These are phyloP conservation scores for Phycomyces blakesleeanus DNA, from an alignment of 192 early-diverging fungal species.

Conservation along the genomic window DNA sequence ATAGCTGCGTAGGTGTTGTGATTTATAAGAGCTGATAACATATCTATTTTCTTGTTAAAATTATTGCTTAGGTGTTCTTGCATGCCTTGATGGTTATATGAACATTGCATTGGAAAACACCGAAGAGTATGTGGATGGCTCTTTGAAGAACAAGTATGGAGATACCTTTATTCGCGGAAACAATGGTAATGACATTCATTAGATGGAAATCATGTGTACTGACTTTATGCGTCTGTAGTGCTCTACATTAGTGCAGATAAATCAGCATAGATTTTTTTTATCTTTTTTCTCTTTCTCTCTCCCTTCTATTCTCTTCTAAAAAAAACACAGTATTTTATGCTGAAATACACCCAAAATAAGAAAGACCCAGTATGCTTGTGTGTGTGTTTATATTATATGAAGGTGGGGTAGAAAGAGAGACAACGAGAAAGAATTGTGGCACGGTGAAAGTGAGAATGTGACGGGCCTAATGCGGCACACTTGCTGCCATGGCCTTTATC, in stretches of 20 bases:
- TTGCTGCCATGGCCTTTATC: not conserved
- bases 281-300: conserved; percentile 4
- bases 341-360: too few species aligned
- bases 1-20: not conserved
- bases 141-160: conserved; percentile 88
- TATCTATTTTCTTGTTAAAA: not conserved
- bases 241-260: conserved; percentile 60
- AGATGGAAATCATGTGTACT: not conserved
- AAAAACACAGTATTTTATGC: not conserved
- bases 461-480: not conserved
- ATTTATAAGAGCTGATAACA: not conserved
- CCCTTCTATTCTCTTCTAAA: conserved; percentile 7
- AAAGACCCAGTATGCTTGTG: too few species aligned
- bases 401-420: too few species aligned
- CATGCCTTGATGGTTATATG: conserved; percentile 95
- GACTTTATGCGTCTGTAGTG: conserved; percentile 30
- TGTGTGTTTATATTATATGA: too few species aligned
- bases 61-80: conserved; percentile 62
- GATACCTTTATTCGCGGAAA: conserved; percentile 98
- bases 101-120: conserved; percentile 97
- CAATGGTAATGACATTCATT: conserved; percentile 60
- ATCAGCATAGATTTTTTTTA: conserved; percentile 4
- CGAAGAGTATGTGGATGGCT: conserved; percentile 94
- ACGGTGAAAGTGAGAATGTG: too few species aligned
- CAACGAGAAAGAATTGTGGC: too few species aligned